Base-by-base conservation (phyloP, 2,329 filamentous ascomycete genomes). In the Purpureocillium lavendulum region DNA sequence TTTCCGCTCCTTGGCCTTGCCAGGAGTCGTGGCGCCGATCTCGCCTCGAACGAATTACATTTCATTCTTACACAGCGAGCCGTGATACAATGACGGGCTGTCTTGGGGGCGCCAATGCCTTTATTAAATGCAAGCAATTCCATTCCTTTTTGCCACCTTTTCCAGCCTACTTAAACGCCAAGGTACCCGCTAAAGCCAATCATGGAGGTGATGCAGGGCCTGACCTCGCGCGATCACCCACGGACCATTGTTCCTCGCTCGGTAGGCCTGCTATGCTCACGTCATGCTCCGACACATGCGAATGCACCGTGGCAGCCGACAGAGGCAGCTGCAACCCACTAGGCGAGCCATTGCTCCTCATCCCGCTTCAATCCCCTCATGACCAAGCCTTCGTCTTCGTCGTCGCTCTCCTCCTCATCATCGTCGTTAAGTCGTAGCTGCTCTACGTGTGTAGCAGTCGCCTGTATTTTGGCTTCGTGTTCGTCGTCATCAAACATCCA, bases 401-500 rank as follows among this genome's bases (percentile, higher is more conserved):
- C 71, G 11, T 74, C 70, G 7, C 46, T 44, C 12, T 70, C 70
- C 12, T 64, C 62, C 3, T 61, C 63, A 3, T 65, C 63, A 29
- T 55, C 57, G 14, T 66, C 65, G 14, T 67, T 58, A 33, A 71
- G 66, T 30, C 48, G 57, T 32, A 65, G 45, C 40, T 64, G 61
- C 39, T 64, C 60, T 16, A 65, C 61, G 16, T 54, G 58, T 58
- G 48, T 58, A 30, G 57, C 51, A 18, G 60, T 53, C 45, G 47
- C 52, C 46, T 55, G 57, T 42, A 56, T 44, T 38, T 58, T 60
- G n/a, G 64, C 61, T 14, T 60, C 56, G n/a, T 56, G 55, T 13
- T 67, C 69, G 30, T 70, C 70, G 10, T 72, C 71, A 4, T 75
- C 71, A 33, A 73, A 57, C 90, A 96, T 97, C 92, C 92, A 98